Conservation (phyloP, 495 filamentous ascomycete species). For the Aspergillus kassunensis region DNA sequence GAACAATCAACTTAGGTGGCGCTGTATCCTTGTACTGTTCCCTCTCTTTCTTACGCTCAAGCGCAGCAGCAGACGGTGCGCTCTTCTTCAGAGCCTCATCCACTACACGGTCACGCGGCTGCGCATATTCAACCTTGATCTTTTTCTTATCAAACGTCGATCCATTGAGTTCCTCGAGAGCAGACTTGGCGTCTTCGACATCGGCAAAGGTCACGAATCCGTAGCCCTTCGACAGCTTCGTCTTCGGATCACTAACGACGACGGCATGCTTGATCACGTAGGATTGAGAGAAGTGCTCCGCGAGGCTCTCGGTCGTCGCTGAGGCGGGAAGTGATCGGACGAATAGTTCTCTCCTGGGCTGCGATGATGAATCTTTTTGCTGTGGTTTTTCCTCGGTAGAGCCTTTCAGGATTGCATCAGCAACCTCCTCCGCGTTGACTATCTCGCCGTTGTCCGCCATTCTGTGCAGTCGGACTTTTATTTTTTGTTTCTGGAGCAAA, state of each 20-base stretch:
- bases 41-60: slow-evolving; percentile 53
- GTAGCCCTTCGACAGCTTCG: slow-evolving; percentile 83
- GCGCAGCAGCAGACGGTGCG: slow-evolving; percentile 41
- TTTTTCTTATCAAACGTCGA: slow-evolving; percentile 70
- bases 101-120: slow-evolving; percentile 72
- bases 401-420: slow-evolving; percentile 18
- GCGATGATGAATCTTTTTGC: slow-evolving; percentile 17
- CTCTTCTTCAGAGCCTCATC: slow-evolving; percentile 47
- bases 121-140: slow-evolving; percentile 81
- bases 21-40: slow-evolving; percentile 52
- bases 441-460: slow-evolving; percentile 29
- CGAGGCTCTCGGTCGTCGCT: slow-evolving; percentile 76
- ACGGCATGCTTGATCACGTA: slow-evolving; percentile 93
- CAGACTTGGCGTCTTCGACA: slow-evolving; percentile 78
- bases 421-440: slow-evolving; percentile 26
- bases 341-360: slow-evolving; percentile 71
- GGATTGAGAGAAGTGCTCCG: slow-evolving; percentile 85
- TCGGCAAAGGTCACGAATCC: slow-evolving; percentile 97
- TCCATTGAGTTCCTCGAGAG: slow-evolving; percentile 72
- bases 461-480: slow-evolving; percentile 3
- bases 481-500: slow-evolving; percentile 30
- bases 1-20: slow-evolving; percentile 83
- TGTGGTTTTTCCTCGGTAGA: slow-evolving; percentile 24
- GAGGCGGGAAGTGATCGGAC: slow-evolving; percentile 76
- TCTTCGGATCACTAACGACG: slow-evolving; percentile 73